Evolutionary conservation across 768 basidiomycete genomes (phyloP).

Genomic region (Agrocybe praecox): DNA sequence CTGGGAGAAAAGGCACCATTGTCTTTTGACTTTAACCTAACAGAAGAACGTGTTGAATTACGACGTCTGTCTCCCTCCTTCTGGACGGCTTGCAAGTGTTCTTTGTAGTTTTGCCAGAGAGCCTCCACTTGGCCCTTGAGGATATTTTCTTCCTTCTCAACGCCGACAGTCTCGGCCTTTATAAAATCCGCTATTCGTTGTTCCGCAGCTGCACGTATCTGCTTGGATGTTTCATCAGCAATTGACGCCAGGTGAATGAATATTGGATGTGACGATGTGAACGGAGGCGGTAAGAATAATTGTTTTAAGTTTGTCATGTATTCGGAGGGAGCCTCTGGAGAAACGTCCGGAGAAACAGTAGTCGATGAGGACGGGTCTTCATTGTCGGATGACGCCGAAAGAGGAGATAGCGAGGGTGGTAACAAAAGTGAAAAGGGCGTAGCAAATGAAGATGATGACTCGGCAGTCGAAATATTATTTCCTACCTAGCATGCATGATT

Average conservation of each 20-base stretch:
- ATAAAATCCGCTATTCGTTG: slow-evolving; percentile 55
- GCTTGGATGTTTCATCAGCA: slow-evolving; percentile 57
- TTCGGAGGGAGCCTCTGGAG: slow-evolving; percentile 24
- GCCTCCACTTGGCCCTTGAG: slow-evolving; percentile 60
- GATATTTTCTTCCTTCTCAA: slow-evolving; percentile 55
- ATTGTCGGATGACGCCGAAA: slow-evolving; percentile 22
- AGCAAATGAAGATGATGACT: slow-evolving; percentile 47
- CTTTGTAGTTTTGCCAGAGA: slow-evolving; percentile 63
- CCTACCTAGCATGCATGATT: slow-evolving; percentile 39
- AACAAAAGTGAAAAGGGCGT: slow-evolving; percentile 48
- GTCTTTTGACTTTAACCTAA: slow-evolving; percentile 14
- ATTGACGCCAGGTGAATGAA: slow-evolving; percentile 65
- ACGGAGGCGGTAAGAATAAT: slow-evolving; percentile 76
- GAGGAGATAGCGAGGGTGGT: slow-evolving; percentile 30
- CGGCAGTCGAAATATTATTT: slow-evolving; percentile 34
- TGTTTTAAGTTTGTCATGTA: slow-evolving; percentile 59
- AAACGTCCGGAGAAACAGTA: slow-evolving; percentile 21
- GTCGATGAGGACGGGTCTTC: slow-evolving; percentile 22
- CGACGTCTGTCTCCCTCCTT: slow-evolving; percentile 27
- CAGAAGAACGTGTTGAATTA: slow-evolving; percentile 17
- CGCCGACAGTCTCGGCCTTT: slow-evolving; percentile 53
- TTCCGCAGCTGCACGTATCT: slow-evolving; percentile 58
- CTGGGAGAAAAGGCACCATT: slow-evolving; percentile 10
- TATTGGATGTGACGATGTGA: slow-evolving; percentile 72
- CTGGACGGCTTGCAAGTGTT: slow-evolving; percentile 46